Conservation (phyloP, 2,329 filamentous ascomycete genomes). For the Pestalotiopsis sp. region DNA sequence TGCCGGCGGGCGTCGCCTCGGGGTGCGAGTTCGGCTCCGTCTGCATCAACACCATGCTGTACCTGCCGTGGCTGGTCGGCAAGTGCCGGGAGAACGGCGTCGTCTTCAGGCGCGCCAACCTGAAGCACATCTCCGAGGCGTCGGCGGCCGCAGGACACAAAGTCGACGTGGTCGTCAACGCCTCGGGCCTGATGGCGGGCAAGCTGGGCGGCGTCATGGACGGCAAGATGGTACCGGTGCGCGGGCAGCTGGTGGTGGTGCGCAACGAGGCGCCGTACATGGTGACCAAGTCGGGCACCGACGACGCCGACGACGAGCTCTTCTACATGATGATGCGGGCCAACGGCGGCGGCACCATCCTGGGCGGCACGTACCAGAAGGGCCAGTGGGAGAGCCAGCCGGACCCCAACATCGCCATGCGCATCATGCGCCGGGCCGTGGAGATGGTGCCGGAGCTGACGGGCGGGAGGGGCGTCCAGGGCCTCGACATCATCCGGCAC, state of each 20-base stretch:
- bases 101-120: slow-evolving; percentile 61
- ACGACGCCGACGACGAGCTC: slow-evolving; percentile 73
- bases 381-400: slow-evolving; percentile 78
- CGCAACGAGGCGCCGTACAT: slow-evolving; percentile 76
- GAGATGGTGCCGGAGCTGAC: slow-evolving; percentile 67
- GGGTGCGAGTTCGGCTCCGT: slow-evolving; percentile 80
- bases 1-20: slow-evolving; percentile 69
- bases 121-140: slow-evolving; percentile 76
- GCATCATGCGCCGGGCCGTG: slow-evolving; percentile 82
- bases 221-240: slow-evolving; percentile 69
- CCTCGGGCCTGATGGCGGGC: slow-evolving; percentile 76
- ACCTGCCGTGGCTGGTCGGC: slow-evolving; percentile 82
- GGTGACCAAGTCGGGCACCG: slow-evolving; percentile 70
- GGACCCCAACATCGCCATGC: slow-evolving; percentile 76
- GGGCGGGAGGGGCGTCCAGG: slow-evolving; percentile 68
- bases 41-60: slow-evolving; percentile 89
- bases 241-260: slow-evolving; percentile 84
- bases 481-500: slow-evolving; percentile 76
- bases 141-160: slow-evolving; percentile 51
- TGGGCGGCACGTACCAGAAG: slow-evolving; percentile 85
- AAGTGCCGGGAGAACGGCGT: slow-evolving; percentile 78
- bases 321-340: slow-evolving; percentile 85
- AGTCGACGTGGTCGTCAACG: slow-evolving; percentile 78
- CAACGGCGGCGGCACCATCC: slow-evolving; percentile 76
- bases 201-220: slow-evolving; percentile 84